phyloP scores from a whole-genome alignment of 1,139 yeast species.

The Barnettozyma hawaiiensis region DNA sequence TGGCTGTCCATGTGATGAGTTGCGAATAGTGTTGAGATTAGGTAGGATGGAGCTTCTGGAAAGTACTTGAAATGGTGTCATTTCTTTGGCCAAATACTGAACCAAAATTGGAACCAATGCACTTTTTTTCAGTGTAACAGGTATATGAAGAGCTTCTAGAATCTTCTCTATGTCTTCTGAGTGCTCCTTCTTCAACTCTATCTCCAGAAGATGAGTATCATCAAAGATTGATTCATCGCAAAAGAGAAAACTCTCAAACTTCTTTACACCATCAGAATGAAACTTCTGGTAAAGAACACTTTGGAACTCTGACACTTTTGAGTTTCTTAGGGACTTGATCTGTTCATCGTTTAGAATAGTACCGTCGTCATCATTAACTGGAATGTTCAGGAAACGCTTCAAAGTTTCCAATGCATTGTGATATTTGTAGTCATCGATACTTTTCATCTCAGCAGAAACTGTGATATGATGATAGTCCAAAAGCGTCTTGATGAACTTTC shows the following conservation, averaged over 20 bases:
- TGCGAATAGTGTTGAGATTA: background rate
- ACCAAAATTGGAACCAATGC: background rate
- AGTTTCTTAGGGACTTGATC: slow-evolving; percentile 15
- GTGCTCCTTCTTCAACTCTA: slow-evolving; percentile 4
- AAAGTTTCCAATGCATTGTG: slow-evolving; percentile 17
- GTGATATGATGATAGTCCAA: slow-evolving; percentile 28
- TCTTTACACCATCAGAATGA: slow-evolving; percentile 3
- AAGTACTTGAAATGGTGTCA: background rate
- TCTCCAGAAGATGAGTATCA: background rate
- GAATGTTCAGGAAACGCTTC: slow-evolving; percentile 31
- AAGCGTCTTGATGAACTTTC: slow-evolving; percentile 34
- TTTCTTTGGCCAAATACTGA: background rate
- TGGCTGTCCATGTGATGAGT: background rate
- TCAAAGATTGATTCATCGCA: background rate
- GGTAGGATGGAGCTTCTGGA: background rate
- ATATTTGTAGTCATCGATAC: background rate
- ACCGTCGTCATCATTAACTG: slow-evolving; percentile 41
- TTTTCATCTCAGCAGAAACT: slow-evolving; percentile 2
- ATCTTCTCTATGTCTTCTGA: slow-evolving; percentile 14
- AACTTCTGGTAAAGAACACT: slow-evolving; percentile 1
- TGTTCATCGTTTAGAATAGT: slow-evolving; percentile 20
- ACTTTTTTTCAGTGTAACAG: background rate
- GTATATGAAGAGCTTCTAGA: background rate
- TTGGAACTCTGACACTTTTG: slow-evolving; percentile 22
- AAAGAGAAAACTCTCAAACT: slow-evolving; percentile 8